A percentile compares a stretch with the other conserved stretches of the same genome.
Evolutionary conservation across 306 rosid genomes (phyloP).

Genomic region (Malus fusca): DNA sequence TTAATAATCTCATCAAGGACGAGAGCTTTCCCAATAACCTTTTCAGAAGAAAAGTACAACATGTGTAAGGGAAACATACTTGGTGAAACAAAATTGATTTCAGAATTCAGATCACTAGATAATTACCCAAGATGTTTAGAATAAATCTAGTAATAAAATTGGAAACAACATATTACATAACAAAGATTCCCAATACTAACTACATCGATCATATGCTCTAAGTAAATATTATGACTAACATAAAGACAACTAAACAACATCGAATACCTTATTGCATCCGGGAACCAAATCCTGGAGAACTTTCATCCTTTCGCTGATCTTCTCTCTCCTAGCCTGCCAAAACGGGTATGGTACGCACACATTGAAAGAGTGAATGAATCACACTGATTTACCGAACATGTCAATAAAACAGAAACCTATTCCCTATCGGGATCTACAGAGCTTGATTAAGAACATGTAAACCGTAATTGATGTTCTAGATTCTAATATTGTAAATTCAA

Average conservation of each 20-base stretch:
- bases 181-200: neutral
- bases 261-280: conserved; percentile 78
- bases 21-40: conserved; percentile 93
- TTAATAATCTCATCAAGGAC: conserved; percentile 93
- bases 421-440: conserved; percentile 7
- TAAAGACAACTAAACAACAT: neutral
- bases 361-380: neutral
- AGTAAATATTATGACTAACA: neutral
- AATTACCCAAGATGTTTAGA: neutral
- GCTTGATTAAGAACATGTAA: neutral
- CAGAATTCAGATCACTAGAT: neutral
- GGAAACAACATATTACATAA: neutral
- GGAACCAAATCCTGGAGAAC: conserved; percentile 90
- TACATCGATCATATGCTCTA: neutral
- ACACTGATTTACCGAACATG: neutral
- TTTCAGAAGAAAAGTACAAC: neutral
- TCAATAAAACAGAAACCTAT: neutral
- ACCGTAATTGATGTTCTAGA: neutral
- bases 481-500: neutral
- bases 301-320: conserved; percentile 91
- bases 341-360: conserved; percentile 1
- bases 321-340: conserved; percentile 88
- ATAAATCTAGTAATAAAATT: neutral
- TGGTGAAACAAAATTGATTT: neutral
- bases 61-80: neutral